A percentile compares a stretch with the other conserved stretches of the same genome.
phyloP scores from a whole-genome alignment of 2,329 filamentous ascomycete genomes.

The Neonectria faginata region DNA sequence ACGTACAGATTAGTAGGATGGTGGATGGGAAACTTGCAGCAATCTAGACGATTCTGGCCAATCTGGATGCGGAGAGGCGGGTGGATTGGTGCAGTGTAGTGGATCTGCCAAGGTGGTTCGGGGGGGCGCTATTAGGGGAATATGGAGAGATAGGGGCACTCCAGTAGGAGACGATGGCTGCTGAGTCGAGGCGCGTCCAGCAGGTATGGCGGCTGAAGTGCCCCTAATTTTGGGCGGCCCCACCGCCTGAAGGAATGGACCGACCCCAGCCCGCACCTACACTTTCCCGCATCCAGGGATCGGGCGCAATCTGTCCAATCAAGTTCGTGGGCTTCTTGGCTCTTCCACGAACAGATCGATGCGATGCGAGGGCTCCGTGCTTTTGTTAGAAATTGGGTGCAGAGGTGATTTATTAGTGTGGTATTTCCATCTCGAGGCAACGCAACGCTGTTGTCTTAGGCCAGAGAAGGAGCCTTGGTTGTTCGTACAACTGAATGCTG shows the following conservation, averaged over 20 bases:
- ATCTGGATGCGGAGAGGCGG: conserved; percentile 29
- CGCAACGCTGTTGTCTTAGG: too few species aligned
- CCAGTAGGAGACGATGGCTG: conserved; percentile 20
- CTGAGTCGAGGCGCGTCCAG: not conserved
- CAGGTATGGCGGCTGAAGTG: not conserved
- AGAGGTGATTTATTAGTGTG: not conserved
- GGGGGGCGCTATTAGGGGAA: conserved; percentile 15
- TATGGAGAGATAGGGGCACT: conserved; percentile 31
- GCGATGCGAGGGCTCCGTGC: not conserved
- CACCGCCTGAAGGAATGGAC: conserved; percentile 20
- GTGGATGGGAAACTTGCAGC: conserved; percentile 14
- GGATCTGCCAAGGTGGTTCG: conserved; percentile 32
- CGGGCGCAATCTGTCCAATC: not conserved
- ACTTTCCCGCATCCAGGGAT: not conserved
- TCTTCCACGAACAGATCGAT: not conserved
- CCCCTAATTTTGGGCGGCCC: conserved; percentile 43
- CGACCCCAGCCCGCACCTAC: not conserved
- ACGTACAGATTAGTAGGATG: not conserved
- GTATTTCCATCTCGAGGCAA: not conserved
- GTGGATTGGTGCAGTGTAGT: conserved; percentile 8
- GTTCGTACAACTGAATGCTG: not conserved
- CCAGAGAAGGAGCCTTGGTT: not conserved
- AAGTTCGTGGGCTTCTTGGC: not conserved
- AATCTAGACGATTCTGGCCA: conserved; percentile 34
- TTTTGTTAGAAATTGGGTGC: not conserved